Evolutionary conservation across 2,329 filamentous ascomycete species (phyloP).

Genomic region (Beauveria scarabaeidicola): DNA sequence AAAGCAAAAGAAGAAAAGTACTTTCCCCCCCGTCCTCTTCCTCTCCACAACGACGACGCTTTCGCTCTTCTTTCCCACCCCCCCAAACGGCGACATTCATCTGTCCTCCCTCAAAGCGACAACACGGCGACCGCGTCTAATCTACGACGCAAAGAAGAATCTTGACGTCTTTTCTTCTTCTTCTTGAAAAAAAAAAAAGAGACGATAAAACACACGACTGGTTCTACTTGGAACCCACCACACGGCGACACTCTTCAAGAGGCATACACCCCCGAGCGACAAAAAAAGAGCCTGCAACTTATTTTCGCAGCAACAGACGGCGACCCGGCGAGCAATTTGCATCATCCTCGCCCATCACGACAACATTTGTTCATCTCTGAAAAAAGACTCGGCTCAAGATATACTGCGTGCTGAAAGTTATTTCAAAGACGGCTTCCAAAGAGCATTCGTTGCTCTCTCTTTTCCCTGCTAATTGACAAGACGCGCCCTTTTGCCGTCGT

Average conservation of each 20-base stretch:
- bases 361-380: neutral
- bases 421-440: neutral
- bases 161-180: neutral
- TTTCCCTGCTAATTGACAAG: neutral
- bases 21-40: neutral
- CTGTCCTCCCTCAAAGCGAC: neutral
- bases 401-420: neutral
- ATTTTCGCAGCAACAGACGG: neutral
- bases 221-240: neutral
- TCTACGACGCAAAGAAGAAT: neutral
- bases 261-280: neutral
- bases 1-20: neutral
- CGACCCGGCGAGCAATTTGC: neutral
- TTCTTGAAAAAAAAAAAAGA: neutral
- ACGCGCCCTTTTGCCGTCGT: slow-evolving; percentile 3
- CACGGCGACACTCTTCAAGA: neutral
- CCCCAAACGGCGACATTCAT: slow-evolving; percentile 2
- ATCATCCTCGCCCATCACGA: neutral
- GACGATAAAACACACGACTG: neutral
- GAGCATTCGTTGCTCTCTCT: neutral
- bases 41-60: neutral
- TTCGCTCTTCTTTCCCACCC: slow-evolving; percentile 1
- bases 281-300: neutral
- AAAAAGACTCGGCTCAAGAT: neutral
- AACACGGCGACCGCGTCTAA: slow-evolving; percentile 6